These are phyloP conservation scores for Lactifluus rugatus DNA, from an alignment of 768 basidiomycete genomes.

Conservation along the genomic window DNA sequence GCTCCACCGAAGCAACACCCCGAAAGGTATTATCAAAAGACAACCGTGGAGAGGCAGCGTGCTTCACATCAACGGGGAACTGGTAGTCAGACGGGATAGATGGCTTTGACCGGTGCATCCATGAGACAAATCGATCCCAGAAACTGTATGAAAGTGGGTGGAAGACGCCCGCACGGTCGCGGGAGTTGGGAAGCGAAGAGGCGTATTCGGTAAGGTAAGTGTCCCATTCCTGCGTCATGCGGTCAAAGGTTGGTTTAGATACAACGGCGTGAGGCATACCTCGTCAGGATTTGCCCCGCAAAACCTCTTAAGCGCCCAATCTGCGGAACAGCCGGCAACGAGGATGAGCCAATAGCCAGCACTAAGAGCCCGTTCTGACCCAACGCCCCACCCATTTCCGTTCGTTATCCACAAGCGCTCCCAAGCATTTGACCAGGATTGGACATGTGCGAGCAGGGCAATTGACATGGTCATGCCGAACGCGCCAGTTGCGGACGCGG, in stretches of 20 bases:
- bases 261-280: slow-evolving; percentile 28
- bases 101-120: slow-evolving; percentile 11
- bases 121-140: slow-evolving; percentile 41
- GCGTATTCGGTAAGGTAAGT: slow-evolving; percentile 52
- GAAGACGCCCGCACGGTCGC: slow-evolving; percentile 48
- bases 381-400: slow-evolving; percentile 43
- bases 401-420: slow-evolving; percentile 47
- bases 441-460: slow-evolving; percentile 40
- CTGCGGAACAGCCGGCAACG: slow-evolving; percentile 35
- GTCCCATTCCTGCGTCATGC: slow-evolving; percentile 52
- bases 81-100: not conserved
- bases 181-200: slow-evolving; percentile 36
- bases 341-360: slow-evolving; percentile 48
- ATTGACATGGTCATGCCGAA: slow-evolving; percentile 47
- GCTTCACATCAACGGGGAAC: slow-evolving; percentile 9
- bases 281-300: slow-evolving; percentile 64
- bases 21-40: slow-evolving; percentile 5
- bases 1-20: not conserved
- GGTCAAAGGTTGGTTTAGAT: not conserved
- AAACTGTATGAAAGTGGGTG: slow-evolving; percentile 37
- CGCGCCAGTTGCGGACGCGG: slow-evolving; percentile 44
- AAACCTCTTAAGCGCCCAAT: slow-evolving; percentile 46
- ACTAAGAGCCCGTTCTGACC: slow-evolving; percentile 48
- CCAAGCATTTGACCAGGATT: slow-evolving; percentile 54
- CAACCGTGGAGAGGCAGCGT: not conserved